A percentile compares a stretch with the other conserved stretches of the same genome.
phyloP scores from a whole-genome alignment of 179 eudicot genomes.

The Monotropa hypopitys region DNA sequence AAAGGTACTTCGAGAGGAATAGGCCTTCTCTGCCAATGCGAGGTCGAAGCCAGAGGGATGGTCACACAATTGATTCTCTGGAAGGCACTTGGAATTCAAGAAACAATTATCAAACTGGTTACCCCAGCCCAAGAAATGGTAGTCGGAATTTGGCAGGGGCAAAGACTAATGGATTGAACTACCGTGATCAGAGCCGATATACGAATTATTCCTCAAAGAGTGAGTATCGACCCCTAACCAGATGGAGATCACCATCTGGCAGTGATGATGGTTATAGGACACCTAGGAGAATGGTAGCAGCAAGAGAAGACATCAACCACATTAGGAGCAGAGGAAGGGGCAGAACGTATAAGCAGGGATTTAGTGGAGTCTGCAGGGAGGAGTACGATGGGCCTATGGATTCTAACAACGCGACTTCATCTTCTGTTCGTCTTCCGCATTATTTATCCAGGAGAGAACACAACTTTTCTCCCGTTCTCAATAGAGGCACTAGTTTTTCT shows the following conservation, averaged over 20 bases:
- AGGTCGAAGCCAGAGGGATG: conserved; percentile 15
- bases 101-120: conserved; percentile 11
- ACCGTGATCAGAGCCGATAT: neutral
- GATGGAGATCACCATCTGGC: neutral
- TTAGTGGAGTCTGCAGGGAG: conserved; percentile 30
- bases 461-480: conserved; percentile 35
- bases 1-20: conserved; percentile 19
- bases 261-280: neutral
- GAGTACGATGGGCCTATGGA: conserved; percentile 26
- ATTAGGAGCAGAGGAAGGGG: neutral
- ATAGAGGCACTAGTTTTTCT: conserved; percentile 23
- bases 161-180: conserved; percentile 16
- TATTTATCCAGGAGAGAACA: conserved; percentile 31
- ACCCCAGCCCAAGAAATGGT: conserved; percentile 19
- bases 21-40: conserved; percentile 9
- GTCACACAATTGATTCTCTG: no score
- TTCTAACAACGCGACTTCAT: conserved; percentile 16
- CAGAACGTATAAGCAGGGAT: conserved; percentile 19
- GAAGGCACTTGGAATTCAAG: conserved; percentile 7
- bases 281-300: neutral
- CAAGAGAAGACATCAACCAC: no score
- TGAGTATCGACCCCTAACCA: neutral
- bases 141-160: conserved; percentile 20
- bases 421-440: conserved; percentile 21
- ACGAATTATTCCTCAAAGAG: neutral